Evolutionary conservation across 192 early-diverging fungal genomes (phyloP).

Genomic region (Rhizoclosmatium sp.): DNA sequence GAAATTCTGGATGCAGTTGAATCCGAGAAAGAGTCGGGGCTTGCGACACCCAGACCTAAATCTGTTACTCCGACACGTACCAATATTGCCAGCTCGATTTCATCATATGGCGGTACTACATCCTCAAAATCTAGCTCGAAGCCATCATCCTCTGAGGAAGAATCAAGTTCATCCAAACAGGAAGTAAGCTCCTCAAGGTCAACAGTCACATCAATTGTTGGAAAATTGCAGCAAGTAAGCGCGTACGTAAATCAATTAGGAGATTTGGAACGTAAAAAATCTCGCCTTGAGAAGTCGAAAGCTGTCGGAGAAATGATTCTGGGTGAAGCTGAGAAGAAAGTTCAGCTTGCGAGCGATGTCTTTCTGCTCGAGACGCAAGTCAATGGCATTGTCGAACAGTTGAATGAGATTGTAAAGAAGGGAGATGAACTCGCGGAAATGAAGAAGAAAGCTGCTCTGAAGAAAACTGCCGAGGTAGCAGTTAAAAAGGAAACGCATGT

Average conservation of each 20-base stretch:
- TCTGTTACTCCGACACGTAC: too few species aligned
- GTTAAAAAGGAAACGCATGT: background rate
- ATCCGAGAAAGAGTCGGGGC: background rate
- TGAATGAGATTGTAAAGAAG: background rate
- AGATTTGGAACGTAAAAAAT: slow-evolving; percentile 23
- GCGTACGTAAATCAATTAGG: background rate
- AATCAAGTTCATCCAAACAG: background rate
- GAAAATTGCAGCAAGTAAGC: slow-evolving; percentile 16
- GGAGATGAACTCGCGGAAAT: background rate
- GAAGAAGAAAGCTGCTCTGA: background rate
- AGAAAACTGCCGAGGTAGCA: background rate
- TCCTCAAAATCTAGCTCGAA: background rate
- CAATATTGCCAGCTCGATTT: too few species aligned
- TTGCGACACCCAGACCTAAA: too few species aligned
- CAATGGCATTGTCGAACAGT: slow-evolving; percentile 10
- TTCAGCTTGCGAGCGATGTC: slow-evolving; percentile 5
- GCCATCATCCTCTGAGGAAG: background rate
- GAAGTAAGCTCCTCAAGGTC: background rate
- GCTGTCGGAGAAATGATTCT: slow-evolving; percentile 15
- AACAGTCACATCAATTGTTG: slow-evolving; percentile 14
- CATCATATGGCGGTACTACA: background rate
- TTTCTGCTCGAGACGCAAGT: slow-evolving; percentile 2
- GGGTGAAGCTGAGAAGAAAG: background rate
- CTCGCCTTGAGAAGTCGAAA: slow-evolving; percentile 5
- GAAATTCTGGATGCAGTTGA: background rate